These are phyloP conservation scores for Centaurea solstitialis DNA, from an alignment of 129 eudicot species.

Conservation along the genomic window DNA sequence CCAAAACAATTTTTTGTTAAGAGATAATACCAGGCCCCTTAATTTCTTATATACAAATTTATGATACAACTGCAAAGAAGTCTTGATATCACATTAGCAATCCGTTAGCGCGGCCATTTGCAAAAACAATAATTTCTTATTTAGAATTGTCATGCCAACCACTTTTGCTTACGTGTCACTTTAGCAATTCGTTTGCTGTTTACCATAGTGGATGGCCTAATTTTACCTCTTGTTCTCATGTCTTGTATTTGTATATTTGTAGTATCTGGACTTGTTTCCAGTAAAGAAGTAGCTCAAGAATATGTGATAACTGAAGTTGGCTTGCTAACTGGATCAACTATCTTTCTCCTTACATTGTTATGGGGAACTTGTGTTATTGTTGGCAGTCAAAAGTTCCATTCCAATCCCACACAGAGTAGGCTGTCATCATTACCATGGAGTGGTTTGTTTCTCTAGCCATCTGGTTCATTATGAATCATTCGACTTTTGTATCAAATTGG, in stretches of 20 bases:
- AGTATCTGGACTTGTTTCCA: slow-evolving; percentile 51
- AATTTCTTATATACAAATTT: not conserved
- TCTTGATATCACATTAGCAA: not conserved
- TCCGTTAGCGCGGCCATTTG: too few species aligned
- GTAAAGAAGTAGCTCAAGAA: slow-evolving; percentile 40
- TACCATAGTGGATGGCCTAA: not conserved
- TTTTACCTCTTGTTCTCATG: not conserved
- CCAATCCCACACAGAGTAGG: not conserved
- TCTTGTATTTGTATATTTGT: not conserved
- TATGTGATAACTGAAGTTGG: slow-evolving; percentile 53
- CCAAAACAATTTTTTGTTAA: not conserved
- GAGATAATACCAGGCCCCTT: not conserved
- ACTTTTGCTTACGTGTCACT: not conserved
- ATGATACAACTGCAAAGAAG: not conserved
- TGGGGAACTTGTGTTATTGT: slow-evolving; percentile 62
- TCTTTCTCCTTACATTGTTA: slow-evolving; percentile 44
- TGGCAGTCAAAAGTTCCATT: slow-evolving; percentile 26
- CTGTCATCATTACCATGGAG: slow-evolving; percentile 15
- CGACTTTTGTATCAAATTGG: not conserved
- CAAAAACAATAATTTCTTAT: not conserved
- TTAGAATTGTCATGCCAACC: not conserved
- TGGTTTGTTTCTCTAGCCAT: slow-evolving; percentile 22
- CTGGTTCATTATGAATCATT: not conserved
- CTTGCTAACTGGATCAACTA: slow-evolving; percentile 56
- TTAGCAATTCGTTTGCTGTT: not conserved